A percentile compares a stretch with the other conserved stretches of the same genome.
Evolutionary conservation across 2,329 filamentous ascomycete species (phyloP).

Genomic region (Xylariaceae sp.): DNA sequence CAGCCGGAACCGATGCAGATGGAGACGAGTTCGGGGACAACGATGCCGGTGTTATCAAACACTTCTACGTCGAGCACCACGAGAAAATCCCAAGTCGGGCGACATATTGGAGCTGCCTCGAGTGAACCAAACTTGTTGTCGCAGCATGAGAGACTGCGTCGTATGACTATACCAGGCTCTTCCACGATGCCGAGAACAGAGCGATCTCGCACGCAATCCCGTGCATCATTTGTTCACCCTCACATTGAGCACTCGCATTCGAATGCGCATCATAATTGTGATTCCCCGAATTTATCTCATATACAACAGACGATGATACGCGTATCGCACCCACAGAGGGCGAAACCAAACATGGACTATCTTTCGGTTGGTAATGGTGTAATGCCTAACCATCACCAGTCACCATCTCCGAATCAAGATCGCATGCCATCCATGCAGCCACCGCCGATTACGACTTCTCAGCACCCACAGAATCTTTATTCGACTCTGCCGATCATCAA

Average conservation of each 20-base stretch:
- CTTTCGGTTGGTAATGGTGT: constrained; percentile 48
- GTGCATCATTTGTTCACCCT: constrained; percentile 46
- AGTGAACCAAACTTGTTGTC: constrained; percentile 51
- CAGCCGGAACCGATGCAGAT: constrained; percentile 34
- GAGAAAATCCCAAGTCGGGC: constrained; percentile 38
- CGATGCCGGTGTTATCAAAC: constrained; percentile 36
- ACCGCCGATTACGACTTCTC: constrained; percentile 23
- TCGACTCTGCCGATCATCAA: constrained; percentile 32
- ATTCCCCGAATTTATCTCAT: constrained; percentile 45
- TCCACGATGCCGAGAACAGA: constrained; percentile 33
- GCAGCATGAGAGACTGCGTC: constrained; percentile 53
- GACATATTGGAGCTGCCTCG: constrained; percentile 39
- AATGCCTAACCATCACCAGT: constrained; percentile 40
- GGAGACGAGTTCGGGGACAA: constrained; percentile 36
- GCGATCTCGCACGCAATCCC: constrained; percentile 38
- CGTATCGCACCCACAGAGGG: constrained; percentile 31
- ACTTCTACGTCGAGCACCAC: constrained; percentile 33
- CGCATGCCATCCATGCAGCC: constrained; percentile 36
- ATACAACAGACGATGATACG: constrained; percentile 37
- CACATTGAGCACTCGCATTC: constrained; percentile 33
- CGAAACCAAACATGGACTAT: constrained; percentile 53
- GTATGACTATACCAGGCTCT: constrained; percentile 49
- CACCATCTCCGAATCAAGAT: constrained; percentile 43
- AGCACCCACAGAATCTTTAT: constrained; percentile 29
- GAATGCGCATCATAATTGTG: constrained; percentile 34